These are phyloP conservation scores for Dacryopinax primogenitus DNA, from an alignment of 768 basidiomycete genomes.

Conservation along the genomic window DNA sequence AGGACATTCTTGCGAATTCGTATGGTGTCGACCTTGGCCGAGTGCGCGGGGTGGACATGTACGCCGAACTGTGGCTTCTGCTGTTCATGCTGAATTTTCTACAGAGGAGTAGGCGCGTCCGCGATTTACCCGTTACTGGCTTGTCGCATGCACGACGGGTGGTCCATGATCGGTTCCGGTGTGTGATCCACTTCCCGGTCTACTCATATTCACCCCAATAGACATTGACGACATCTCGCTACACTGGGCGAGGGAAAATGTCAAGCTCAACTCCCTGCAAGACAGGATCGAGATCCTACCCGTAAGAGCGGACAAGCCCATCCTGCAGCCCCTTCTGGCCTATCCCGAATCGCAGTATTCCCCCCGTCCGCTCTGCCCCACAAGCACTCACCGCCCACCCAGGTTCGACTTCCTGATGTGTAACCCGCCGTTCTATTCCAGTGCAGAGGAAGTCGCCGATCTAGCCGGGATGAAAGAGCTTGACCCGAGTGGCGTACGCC, in stretches of 20 bases:
- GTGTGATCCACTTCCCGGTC: slow-evolving; percentile 10
- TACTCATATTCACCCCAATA: slow-evolving; percentile 21
- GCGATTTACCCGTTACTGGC: slow-evolving; percentile 77
- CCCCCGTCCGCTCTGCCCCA: neutral
- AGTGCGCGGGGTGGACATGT: slow-evolving; percentile 66
- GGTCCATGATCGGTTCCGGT: slow-evolving; percentile 64
- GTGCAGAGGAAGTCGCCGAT: slow-evolving; percentile 47
- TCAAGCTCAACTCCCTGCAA: slow-evolving; percentile 43
- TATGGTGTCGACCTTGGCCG: neutral
- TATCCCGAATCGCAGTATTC: slow-evolving; percentile 10
- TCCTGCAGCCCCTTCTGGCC: slow-evolving; percentile 36
- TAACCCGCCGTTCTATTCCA: slow-evolving; percentile 92
- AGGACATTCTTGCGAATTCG: slow-evolving; percentile 1
- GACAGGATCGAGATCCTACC: slow-evolving; percentile 39
- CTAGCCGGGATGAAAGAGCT: slow-evolving; percentile 52
- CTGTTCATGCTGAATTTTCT: neutral
- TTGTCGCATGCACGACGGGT: slow-evolving; percentile 39
- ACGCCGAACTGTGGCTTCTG: slow-evolving; percentile 20
- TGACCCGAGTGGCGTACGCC: slow-evolving; percentile 54
- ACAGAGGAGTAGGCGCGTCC: slow-evolving; percentile 80
- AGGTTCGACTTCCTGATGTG: slow-evolving; percentile 80
- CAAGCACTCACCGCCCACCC: neutral
- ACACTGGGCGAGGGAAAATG: slow-evolving; percentile 41
- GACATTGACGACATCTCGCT: slow-evolving; percentile 62
- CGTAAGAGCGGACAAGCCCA: slow-evolving; percentile 26